Evolutionary conservation across 352 stramenopile genomes (phyloP).

Genomic region (Lagenidium sp.): DNA sequence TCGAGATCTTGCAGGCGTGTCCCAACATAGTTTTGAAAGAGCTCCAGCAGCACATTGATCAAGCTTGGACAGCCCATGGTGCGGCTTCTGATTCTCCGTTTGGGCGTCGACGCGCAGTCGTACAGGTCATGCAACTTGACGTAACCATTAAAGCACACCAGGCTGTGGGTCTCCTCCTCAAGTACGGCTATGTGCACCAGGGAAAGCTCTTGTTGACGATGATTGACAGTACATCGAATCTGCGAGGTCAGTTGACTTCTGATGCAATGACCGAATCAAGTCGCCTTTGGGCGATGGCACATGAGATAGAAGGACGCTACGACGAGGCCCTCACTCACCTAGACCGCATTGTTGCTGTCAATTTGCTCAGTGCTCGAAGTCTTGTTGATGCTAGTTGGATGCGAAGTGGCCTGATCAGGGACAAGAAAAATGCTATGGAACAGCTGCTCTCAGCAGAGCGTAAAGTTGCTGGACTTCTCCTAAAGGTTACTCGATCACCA

Average conservation of each 20-base stretch:
- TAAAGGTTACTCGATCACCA: too few species aligned
- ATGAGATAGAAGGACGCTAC: slow-evolving; percentile 5
- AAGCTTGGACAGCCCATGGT: background rate
- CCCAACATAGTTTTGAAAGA: slow-evolving; percentile 34
- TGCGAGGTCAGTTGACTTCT: too few species aligned
- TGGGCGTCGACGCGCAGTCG: slow-evolving; percentile 6
- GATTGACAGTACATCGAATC: slow-evolving; percentile 32
- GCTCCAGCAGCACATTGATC: slow-evolving; percentile 17
- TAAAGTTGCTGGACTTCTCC: too few species aligned
- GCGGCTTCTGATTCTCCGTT: background rate
- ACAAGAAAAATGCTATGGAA: too few species aligned
- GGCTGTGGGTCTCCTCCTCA: slow-evolving; percentile 24
- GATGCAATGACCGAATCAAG: too few species aligned
- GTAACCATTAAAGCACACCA: slow-evolving; percentile 21
- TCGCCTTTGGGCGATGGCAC: background rate
- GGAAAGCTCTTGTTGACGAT: slow-evolving; percentile 39
- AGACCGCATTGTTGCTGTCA: too few species aligned
- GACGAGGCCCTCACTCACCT: too few species aligned
- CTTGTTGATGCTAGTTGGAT: too few species aligned
- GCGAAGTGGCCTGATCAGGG: too few species aligned
- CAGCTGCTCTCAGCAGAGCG: too few species aligned
- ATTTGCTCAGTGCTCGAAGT: too few species aligned
- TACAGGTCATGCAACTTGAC: slow-evolving; percentile 17
- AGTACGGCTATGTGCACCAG: slow-evolving; percentile 46
- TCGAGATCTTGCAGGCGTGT: slow-evolving; percentile 36